phyloP scores from a whole-genome alignment of 441 rosid genomes.

The Arabidopsis lyrata region DNA sequence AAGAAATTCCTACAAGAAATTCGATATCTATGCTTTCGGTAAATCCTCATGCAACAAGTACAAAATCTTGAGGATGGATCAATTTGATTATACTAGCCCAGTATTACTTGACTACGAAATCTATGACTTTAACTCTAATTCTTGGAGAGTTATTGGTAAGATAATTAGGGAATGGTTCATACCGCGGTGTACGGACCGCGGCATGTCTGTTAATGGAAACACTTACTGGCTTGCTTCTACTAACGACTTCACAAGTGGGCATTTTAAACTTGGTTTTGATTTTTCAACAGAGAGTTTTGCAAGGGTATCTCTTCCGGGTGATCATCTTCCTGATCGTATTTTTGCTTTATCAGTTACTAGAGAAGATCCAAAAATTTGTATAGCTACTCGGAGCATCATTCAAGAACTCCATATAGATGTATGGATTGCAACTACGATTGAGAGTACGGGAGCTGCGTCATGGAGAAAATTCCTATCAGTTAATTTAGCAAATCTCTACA shows the following conservation, averaged over 20 bases:
- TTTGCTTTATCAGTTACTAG: background rate
- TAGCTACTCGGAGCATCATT: background rate
- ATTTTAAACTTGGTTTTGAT: background rate
- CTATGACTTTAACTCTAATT: background rate
- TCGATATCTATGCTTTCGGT: background rate
- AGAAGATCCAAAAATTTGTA: conserved; percentile 13
- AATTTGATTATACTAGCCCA: background rate
- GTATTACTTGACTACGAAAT: background rate
- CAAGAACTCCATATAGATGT: background rate
- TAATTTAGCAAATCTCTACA: background rate
- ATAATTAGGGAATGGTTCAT: background rate
- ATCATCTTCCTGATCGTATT: background rate
- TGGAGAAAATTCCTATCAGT: conserved; percentile 15
- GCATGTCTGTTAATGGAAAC: background rate
- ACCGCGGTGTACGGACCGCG: background rate
- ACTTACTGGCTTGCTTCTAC: background rate
- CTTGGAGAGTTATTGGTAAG: background rate
- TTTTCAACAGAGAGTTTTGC: background rate
- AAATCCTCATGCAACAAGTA: background rate
- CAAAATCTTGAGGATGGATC: background rate
- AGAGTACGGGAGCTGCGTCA: background rate
- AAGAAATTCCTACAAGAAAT: background rate
- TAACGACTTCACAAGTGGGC: background rate
- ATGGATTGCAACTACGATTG: conserved; percentile 9
- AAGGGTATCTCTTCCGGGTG: background rate